Percentiles rank a stretch among this genome's conserved stretches.
Conservation (phyloP, 2,329 filamentous ascomycete species). For the Penicillium polonicum region DNA sequence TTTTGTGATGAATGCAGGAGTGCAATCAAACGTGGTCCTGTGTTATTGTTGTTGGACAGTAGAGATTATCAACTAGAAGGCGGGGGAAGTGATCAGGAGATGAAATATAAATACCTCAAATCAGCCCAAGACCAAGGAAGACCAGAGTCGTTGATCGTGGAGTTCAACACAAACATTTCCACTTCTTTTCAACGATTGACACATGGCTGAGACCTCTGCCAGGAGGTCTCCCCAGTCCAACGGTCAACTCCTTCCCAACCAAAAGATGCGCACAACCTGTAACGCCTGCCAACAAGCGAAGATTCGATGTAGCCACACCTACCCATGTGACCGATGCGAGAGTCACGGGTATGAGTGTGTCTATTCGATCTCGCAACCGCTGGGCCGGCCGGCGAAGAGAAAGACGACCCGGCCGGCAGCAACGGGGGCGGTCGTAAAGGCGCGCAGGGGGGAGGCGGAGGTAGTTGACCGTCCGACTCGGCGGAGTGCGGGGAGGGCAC, state of each 20-base stretch:
- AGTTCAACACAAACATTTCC: too few species aligned
- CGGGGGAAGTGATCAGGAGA: neutral
- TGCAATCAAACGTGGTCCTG: slow-evolving; percentile 2
- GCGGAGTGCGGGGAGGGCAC: neutral
- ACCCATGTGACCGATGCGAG: slow-evolving; percentile 35
- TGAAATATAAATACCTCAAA: neutral
- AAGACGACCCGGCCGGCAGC: slow-evolving; percentile 14
- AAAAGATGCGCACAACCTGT: slow-evolving; percentile 40
- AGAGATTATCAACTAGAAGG: neutral
- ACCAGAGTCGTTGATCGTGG: neutral
- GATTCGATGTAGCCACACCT: slow-evolving; percentile 39
- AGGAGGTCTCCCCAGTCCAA: neutral
- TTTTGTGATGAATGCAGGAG: neutral
- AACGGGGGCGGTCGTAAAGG: neutral
- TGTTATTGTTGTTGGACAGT: neutral
- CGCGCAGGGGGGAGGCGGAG: neutral
- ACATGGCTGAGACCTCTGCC: neutral
- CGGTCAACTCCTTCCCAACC: slow-evolving; percentile 31
- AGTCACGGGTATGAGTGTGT: slow-evolving; percentile 37
- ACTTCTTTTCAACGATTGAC: neutral
- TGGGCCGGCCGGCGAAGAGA: slow-evolving; percentile 38
- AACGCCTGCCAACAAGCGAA: slow-evolving; percentile 43
- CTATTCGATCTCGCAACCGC: slow-evolving; percentile 37
- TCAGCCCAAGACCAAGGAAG: neutral
- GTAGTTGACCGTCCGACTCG: neutral